These are phyloP conservation scores for Thoreauomyces humboldtii DNA, from an alignment of 192 early-diverging fungal species.

Conservation along the genomic window DNA sequence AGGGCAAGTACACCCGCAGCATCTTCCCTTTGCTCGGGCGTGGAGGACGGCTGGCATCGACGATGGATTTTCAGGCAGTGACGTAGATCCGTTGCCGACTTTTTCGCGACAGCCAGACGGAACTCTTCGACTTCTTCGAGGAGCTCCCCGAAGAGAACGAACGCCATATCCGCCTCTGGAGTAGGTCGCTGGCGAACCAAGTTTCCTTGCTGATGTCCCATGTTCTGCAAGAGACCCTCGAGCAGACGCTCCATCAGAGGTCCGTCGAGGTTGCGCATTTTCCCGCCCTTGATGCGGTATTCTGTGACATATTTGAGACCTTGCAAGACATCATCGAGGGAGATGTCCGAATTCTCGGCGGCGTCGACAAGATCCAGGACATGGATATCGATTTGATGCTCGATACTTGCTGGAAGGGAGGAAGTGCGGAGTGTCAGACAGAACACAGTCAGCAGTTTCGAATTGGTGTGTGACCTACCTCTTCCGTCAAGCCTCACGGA, in stretches of 20 bases:
- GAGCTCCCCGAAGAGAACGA: slow-evolving; percentile 93
- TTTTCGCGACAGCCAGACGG: slow-evolving; percentile 72
- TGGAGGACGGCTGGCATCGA: slow-evolving; percentile 64
- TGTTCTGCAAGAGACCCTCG: slow-evolving; percentile 81
- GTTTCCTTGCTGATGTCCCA: slow-evolving; percentile 59
- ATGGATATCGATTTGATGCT: slow-evolving; percentile 64
- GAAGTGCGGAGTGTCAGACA: too few species aligned
- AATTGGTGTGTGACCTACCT: slow-evolving; percentile 27
- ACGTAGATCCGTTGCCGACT: slow-evolving; percentile 76
- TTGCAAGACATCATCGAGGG: slow-evolving; percentile 76
- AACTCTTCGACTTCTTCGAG: slow-evolving; percentile 92
- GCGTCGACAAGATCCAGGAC: slow-evolving; percentile 84
- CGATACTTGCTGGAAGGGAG: slow-evolving; percentile 43
- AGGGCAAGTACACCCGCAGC: slow-evolving; percentile 79
- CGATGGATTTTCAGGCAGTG: slow-evolving; percentile 75
- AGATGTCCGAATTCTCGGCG: slow-evolving; percentile 61
- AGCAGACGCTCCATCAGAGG: slow-evolving; percentile 83
- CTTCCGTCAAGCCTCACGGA: slow-evolving; percentile 50
- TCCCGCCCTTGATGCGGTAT: slow-evolving; percentile 82
- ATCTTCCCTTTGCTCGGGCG: slow-evolving; percentile 68
- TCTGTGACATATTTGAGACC: slow-evolving; percentile 94
- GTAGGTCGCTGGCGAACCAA: slow-evolving; percentile 62
- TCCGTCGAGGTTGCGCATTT: slow-evolving; percentile 75
- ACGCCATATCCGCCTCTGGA: slow-evolving; percentile 79
- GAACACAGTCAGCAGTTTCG: background rate